A percentile compares a stretch with the other conserved stretches of the same genome.
Evolutionary conservation across 2,329 filamentous ascomycete genomes (phyloP).

Genomic region (Aspergillus intermedius): DNA sequence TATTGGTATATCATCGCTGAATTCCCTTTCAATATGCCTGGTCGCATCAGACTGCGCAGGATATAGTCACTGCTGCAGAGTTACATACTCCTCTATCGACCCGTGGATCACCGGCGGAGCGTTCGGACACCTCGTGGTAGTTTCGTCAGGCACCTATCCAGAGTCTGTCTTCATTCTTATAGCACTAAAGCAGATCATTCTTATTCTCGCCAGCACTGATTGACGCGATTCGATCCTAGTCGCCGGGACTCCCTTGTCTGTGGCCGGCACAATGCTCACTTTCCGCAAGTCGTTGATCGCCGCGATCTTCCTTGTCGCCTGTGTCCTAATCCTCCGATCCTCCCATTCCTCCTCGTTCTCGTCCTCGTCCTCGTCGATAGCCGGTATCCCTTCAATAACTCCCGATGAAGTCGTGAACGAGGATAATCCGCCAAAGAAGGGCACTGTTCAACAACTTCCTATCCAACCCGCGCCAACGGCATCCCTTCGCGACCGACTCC

Average conservation of each 20-base stretch:
- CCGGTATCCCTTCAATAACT: constrained; percentile 24
- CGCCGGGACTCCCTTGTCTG: constrained; percentile 5
- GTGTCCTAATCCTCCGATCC: constrained; percentile 63
- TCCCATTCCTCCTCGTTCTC: constrained; percentile 43
- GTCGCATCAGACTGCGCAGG: no score
- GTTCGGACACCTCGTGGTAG: no score
- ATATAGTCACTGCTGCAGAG: no score
- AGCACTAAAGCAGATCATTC: no score
- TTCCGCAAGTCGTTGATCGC: constrained; percentile 68
- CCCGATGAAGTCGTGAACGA: constrained; percentile 19
- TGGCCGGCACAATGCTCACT: constrained; percentile 58
- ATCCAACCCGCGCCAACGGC: constrained; percentile 66
- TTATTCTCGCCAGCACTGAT: not conserved
- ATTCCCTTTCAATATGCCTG: no score
- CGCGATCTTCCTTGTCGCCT: constrained; percentile 61
- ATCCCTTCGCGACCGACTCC: constrained; percentile 71
- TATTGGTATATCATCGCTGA: no score
- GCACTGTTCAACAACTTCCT: constrained; percentile 23
- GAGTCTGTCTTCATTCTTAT: no score
- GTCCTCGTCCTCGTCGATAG: constrained; percentile 28
- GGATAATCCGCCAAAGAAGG: constrained; percentile 11
- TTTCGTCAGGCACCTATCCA: no score
- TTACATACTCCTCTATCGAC: no score
- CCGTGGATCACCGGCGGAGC: no score
- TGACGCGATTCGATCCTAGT: constrained; percentile 4